phyloP scores from a whole-genome alignment of 2,329 filamentous ascomycete species.

The Aspergillus fijiensis region DNA sequence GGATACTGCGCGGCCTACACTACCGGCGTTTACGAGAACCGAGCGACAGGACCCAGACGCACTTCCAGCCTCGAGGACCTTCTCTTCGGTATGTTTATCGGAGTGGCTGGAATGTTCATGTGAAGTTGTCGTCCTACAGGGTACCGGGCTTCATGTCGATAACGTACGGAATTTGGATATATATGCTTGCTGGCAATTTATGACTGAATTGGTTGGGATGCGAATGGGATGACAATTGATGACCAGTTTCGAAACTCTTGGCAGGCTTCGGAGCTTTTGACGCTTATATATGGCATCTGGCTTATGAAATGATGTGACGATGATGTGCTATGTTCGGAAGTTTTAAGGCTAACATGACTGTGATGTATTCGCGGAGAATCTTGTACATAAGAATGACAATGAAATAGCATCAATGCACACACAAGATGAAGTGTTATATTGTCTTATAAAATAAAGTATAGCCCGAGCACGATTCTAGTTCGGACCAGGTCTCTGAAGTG shows the following conservation, averaged over 20 bases:
- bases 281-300: conserved; percentile 4
- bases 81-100: conserved; percentile 44
- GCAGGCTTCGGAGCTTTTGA: conserved; percentile 1
- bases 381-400: conserved; percentile 4
- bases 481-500: too few relatives aligned
- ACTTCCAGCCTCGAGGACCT: conserved; percentile 45
- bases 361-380: neutral
- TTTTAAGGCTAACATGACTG: conserved; percentile 2
- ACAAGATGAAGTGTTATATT: neutral
- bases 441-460: neutral
- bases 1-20: conserved; percentile 43
- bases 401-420: neutral
- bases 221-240: neutral
- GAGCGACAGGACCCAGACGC: conserved; percentile 26
- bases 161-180: conserved; percentile 6
- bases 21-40: conserved; percentile 27
- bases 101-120: conserved; percentile 47
- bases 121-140: conserved; percentile 22
- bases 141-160: neutral
- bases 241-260: neutral
- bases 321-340: conserved; percentile 7
- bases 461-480: neutral
- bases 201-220: neutral
- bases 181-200: neutral
- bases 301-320: conserved; percentile 14